Evolutionary conservation across 108 stramenopile species (phyloP).

Genomic region (Skeletonema tropicum): DNA sequence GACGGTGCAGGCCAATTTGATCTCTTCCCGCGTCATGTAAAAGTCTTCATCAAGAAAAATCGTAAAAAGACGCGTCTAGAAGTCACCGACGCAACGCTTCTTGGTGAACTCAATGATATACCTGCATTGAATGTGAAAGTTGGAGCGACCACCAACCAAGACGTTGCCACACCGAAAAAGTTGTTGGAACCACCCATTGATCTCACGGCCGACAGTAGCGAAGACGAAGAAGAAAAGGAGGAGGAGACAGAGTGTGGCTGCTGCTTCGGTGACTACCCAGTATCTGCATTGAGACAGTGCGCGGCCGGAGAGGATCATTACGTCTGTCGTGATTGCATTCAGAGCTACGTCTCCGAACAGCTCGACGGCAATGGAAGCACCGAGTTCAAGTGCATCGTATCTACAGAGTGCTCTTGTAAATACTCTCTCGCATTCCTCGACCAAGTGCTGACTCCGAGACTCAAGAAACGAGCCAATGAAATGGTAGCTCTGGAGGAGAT

Average conservation of each 20-base stretch:
- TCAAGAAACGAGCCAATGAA: slow-evolving; percentile 18
- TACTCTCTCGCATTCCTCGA: slow-evolving; percentile 19
- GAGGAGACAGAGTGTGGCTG: slow-evolving; percentile 15
- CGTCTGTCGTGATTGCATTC: slow-evolving; percentile 27
- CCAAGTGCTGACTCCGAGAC: slow-evolving; percentile 10
- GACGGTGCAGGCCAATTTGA: neutral
- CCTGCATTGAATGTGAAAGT: slow-evolving; percentile 15
- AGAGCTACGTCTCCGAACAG: slow-evolving; percentile 23
- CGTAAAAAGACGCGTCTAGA: neutral
- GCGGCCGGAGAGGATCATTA: slow-evolving; percentile 3
- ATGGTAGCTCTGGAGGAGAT: slow-evolving; percentile 7
- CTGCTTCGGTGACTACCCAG: slow-evolving; percentile 25
- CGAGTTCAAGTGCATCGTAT: slow-evolving; percentile 20
- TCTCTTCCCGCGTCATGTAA: neutral
- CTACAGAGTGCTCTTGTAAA: slow-evolving; percentile 1
- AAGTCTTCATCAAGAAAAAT: neutral
- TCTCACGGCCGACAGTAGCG: slow-evolving; percentile 13
- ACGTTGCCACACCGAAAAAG: neutral
- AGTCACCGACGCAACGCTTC: neutral
- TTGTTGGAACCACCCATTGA: neutral
- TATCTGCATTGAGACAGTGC: slow-evolving; percentile 16
- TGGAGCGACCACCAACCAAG: neutral
- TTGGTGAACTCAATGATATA: slow-evolving; percentile 11
- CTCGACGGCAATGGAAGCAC: slow-evolving; percentile 23
- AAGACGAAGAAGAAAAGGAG: slow-evolving; percentile 17